Conservation (phyloP, 495 filamentous ascomycete genomes). For the Baudoinia panamericana region DNA sequence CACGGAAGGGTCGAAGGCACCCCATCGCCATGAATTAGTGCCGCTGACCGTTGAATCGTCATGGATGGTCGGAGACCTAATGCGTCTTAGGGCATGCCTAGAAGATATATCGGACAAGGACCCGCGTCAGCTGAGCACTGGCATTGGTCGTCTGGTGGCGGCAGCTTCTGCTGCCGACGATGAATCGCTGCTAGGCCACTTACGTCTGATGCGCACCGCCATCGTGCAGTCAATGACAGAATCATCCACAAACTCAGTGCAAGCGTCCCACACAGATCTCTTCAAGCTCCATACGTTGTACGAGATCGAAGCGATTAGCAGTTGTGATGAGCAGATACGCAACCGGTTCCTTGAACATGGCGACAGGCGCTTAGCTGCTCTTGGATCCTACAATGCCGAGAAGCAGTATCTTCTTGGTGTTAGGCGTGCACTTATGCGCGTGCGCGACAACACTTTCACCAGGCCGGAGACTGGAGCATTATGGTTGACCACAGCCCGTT, state of each 20-base stretch:
- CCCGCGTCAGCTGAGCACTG: no score
- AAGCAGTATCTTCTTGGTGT: slow-evolving; percentile 92
- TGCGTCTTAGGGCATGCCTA: slow-evolving; percentile 26
- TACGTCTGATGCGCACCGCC: slow-evolving; percentile 53
- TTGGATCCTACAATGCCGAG: slow-evolving; percentile 76
- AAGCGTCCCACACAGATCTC: slow-evolving; percentile 66
- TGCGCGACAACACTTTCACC: slow-evolving; percentile 22
- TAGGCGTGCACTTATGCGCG: slow-evolving; percentile 70
- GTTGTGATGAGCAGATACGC: slow-evolving; percentile 32
- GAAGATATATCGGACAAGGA: no score
- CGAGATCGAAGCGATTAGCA: slow-evolving; percentile 71
- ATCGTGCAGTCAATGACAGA: slow-evolving; percentile 60
- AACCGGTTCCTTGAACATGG: slow-evolving; percentile 36
- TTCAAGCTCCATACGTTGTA: slow-evolving; percentile 74
- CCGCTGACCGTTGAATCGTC: slow-evolving; percentile 48
- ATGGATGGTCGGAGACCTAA: slow-evolving; percentile 57
- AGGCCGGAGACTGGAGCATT: slow-evolving; percentile 32
- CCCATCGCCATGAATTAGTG: neutral
- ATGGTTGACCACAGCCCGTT: slow-evolving; percentile 74
- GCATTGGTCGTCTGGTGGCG: slow-evolving; percentile 58
- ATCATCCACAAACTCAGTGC: slow-evolving; percentile 62
- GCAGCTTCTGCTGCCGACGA: slow-evolving; percentile 44
- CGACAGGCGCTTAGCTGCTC: slow-evolving; percentile 60
- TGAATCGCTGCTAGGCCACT: slow-evolving; percentile 42
- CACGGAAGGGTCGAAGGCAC: neutral